A percentile compares a stretch with the other conserved stretches of the same genome.
Conservation (phyloP, 371 early-diverging fungal species). For the Haplosporangium sp. region DNA sequence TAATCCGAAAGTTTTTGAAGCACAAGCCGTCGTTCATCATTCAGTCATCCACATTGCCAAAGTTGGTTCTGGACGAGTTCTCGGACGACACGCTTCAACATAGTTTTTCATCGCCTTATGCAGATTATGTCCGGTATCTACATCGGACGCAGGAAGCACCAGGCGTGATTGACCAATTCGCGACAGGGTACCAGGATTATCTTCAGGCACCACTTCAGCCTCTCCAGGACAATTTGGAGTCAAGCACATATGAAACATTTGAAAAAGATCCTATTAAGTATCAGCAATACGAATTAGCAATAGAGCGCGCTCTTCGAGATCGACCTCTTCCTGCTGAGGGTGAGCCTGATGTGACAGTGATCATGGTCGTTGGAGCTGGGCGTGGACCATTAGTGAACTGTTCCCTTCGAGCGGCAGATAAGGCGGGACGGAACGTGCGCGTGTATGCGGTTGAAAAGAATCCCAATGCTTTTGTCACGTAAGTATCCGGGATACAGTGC, state of each 20-base stretch:
- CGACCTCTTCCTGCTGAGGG: constrained; percentile 30
- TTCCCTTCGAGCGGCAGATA: constrained; percentile 81
- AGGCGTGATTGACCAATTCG: constrained; percentile 76
- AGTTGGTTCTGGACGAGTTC: constrained; percentile 43
- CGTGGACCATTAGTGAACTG: constrained; percentile 88
- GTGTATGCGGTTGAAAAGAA: constrained; percentile 95
- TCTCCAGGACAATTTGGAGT: constrained; percentile 92
- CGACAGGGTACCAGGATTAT: constrained; percentile 87
- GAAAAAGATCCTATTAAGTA: constrained; percentile 95
- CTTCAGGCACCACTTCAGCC: constrained; percentile 92
- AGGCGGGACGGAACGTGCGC: constrained; percentile 69
- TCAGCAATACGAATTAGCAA: constrained; percentile 84
- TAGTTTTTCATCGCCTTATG: constrained; percentile 60
- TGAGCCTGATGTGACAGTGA: constrained; percentile 61
- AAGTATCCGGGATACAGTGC: constrained; percentile 34
- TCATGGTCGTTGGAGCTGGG: constrained; percentile 90
- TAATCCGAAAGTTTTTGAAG: constrained; percentile 72
- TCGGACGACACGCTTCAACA: constrained; percentile 38
- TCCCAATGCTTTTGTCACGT: constrained; percentile 92
- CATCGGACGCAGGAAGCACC: constrained; percentile 70
- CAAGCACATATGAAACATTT: constrained; percentile 93
- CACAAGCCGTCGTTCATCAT: constrained; percentile 68
- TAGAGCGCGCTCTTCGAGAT: constrained; percentile 46
- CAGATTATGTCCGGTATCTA: constrained; percentile 79
- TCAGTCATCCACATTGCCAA: constrained; percentile 52